Percentiles rank a stretch among this genome's conserved stretches.
phyloP scores from a whole-genome alignment of 306 rosid genomes.

The Trifolium subterraneum region DNA sequence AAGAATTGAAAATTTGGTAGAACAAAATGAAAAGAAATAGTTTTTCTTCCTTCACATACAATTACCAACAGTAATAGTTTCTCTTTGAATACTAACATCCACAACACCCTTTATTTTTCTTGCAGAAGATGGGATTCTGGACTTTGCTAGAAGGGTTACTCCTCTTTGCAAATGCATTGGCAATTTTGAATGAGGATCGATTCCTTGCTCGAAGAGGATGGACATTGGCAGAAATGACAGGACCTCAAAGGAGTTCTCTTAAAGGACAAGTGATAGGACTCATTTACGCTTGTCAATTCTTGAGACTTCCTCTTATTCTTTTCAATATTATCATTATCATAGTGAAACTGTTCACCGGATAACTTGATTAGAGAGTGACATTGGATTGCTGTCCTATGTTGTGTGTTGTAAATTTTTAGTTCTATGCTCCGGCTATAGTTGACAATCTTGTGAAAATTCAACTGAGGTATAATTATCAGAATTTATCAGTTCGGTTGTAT shows the following conservation, averaged over 20 bases:
- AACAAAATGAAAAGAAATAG: not conserved
- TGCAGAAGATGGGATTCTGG: conserved; percentile 77
- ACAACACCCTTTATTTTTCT: conserved; percentile 18
- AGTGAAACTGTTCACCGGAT: conserved; percentile 67
- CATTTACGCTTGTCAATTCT: conserved; percentile 73
- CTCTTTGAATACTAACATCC: conserved; percentile 16
- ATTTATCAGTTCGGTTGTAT: conserved; percentile 9
- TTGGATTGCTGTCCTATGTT: not conserved
- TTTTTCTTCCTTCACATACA: not conserved
- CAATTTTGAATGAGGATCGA: conserved; percentile 88
- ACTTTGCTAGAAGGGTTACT: conserved; percentile 69
- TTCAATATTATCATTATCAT: conserved; percentile 55
- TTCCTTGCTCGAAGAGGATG: conserved; percentile 86
- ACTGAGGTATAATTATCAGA: conserved; percentile 20
- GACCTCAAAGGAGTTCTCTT: conserved; percentile 59
- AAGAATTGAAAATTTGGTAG: not conserved
- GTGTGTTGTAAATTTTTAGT: conserved; percentile 28
- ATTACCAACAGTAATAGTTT: not conserved
- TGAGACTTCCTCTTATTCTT: conserved; percentile 76
- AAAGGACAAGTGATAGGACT: conserved; percentile 77
- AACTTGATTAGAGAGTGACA: conserved; percentile 29
- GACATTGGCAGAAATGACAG: conserved; percentile 64
- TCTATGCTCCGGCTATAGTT: conserved; percentile 7
- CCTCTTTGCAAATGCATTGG: conserved; percentile 73
- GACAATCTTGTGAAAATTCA: not conserved